Base-by-base conservation (phyloP, 306 rosid species). In the Psophocarpus tetragonolobus region DNA sequence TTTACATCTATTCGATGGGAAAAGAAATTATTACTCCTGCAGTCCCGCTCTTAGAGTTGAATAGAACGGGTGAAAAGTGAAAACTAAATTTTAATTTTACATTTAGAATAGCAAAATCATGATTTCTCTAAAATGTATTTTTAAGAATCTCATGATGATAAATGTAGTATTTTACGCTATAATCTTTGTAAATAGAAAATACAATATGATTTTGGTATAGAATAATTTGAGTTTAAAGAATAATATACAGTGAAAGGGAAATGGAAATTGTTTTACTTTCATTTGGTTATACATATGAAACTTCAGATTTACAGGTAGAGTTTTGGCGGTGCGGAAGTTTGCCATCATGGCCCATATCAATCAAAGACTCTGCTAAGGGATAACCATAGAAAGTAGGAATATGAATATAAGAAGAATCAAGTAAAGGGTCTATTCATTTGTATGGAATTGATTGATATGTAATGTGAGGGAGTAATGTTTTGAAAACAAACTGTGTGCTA, bases 351-450 rank as follows among this genome's bases (percentile, higher is more conserved):
- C 21, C 44, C 3, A 20, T n/a, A n/a, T n/a, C n/a, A n/a, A n/a
- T 14, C 17, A 56, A 6, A 2, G 66, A 47, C 58, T 65, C 4
- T 51, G 23, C 20, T 29, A 80, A 42, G 8, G 35, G n/a, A 10
- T 29, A 74, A 53, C 80, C 84, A 73, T 73, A 66, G 1, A 66
- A 66, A 74, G 69, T 15, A 57, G 70, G 84, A 81, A 81, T 81
- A 54, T 66, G 80, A 73, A 80, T 73, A 74, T 64, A 73, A 11
- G 17, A 74, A 80, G 62, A 65, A 80, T 73, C 74, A 73, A 65
- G 23, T 20, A 39, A 73, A 73, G 80, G 79, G 84, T 80, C 69
- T 50, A 64, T 61, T 79, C 78, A 72, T 13, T 63, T 26, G 48
- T 18, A 61, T 79, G 73, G 58, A 80, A 50, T 39, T 80, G 67